phyloP scores from a whole-genome alignment of 2,329 filamentous ascomycete genomes.

The Trichoderma sp. region DNA sequence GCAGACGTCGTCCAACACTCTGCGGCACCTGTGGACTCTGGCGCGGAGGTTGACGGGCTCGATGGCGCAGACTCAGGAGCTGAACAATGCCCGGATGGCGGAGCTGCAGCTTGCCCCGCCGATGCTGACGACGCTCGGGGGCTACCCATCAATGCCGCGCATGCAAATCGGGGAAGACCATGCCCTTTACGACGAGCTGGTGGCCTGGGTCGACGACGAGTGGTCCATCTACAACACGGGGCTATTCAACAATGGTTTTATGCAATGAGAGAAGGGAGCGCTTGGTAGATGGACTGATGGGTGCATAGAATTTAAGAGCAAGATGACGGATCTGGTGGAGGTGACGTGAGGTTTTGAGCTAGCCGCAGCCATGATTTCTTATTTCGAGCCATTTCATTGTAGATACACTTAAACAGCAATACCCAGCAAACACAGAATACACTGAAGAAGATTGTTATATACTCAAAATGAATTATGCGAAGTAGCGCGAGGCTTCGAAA shows the following conservation, averaged over 20 bases:
- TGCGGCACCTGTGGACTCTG: constrained; percentile 44
- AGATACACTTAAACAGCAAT: no score
- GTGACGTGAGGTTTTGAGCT: no score
- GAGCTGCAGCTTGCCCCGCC: constrained; percentile 32
- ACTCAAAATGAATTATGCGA: no score
- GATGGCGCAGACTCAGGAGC: constrained; percentile 25
- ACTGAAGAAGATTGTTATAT: no score
- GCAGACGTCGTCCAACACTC: constrained; percentile 40
- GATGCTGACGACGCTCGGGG: constrained; percentile 36
- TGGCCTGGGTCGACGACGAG: constrained; percentile 45
- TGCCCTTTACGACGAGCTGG: constrained; percentile 42
- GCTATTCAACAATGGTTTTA: constrained; percentile 28
- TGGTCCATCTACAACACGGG: constrained; percentile 40
- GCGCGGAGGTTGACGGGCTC: constrained; percentile 41
- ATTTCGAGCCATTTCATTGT: no score
- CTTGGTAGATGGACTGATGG: not conserved
- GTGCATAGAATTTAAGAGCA: no score
- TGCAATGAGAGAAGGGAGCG: constrained; percentile 2
- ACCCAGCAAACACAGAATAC: no score
- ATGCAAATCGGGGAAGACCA: constrained; percentile 39
- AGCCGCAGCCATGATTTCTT: no score
- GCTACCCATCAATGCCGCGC: constrained; percentile 32
- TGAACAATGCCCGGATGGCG: constrained; percentile 29
- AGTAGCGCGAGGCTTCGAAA: no score
- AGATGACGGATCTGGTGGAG: no score